phyloP scores from a whole-genome alignment of 2,329 filamentous ascomycete species.

The Emericellopsis atlantica region DNA sequence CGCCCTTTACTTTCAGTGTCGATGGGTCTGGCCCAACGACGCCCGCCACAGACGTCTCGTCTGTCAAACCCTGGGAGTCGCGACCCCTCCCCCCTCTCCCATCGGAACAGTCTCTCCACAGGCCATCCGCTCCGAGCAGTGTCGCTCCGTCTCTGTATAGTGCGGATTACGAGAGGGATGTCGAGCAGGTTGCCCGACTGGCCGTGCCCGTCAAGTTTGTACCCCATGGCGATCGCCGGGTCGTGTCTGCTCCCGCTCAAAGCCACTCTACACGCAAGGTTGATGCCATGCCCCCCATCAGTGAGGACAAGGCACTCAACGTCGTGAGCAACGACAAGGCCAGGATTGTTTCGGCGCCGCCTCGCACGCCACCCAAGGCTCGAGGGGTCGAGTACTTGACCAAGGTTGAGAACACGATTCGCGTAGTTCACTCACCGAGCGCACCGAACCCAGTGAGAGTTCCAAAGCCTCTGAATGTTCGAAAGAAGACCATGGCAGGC shows the following conservation, averaged over 20 bases:
- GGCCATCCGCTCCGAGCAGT: not conserved
- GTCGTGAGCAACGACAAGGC: conserved; percentile 17
- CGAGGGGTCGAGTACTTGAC: conserved; percentile 30
- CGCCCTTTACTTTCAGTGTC: conserved; percentile 28
- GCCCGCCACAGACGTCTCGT: conserved; percentile 13
- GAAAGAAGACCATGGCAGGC: conserved; percentile 20
- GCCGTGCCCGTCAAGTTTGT: conserved; percentile 17
- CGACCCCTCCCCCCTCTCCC: conserved; percentile 40
- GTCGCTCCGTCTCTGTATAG: conserved; percentile 3
- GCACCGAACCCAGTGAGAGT: conserved; percentile 17
- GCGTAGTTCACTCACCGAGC: conserved; percentile 38
- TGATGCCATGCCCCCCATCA: conserved; percentile 33
- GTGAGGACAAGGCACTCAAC: conserved; percentile 22
- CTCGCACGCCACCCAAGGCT: conserved; percentile 18
- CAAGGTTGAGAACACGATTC: conserved; percentile 37
- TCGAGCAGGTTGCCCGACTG: conserved; percentile 13
- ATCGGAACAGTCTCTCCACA: conserved; percentile 1
- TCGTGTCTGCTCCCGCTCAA: conserved; percentile 38
- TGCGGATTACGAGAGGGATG: conserved; percentile 7
- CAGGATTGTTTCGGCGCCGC: conserved; percentile 34
- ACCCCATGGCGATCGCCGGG: conserved; percentile 27
- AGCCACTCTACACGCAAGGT: conserved; percentile 23
- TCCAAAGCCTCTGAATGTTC: conserved; percentile 26
- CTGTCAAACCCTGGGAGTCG: conserved; percentile 26
- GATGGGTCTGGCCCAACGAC: conserved; percentile 15